Percentiles rank a stretch among this genome's conserved stretches.
Evolutionary conservation across 1,284 basidiomycete species (phyloP).

Genomic region (Inonotus hispidus): DNA sequence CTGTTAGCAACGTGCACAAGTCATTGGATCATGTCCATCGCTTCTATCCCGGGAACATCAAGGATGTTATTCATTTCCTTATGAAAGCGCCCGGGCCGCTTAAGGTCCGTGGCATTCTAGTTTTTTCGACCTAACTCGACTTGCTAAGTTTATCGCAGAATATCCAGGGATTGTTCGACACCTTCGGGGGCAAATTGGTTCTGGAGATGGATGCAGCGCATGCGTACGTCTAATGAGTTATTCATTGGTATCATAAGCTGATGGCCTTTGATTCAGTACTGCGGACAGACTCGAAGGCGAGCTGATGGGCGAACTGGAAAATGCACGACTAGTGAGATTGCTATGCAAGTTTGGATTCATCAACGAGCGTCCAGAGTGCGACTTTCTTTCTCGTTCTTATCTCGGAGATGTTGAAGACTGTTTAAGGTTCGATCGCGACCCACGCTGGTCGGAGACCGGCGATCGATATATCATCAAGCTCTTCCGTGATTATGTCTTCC

Average conservation of each 20-base stretch:
- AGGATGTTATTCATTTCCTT: constrained; percentile 75
- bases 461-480: constrained; percentile 98
- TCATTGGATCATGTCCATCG: constrained; percentile 75
- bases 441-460: constrained; percentile 96
- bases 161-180: constrained; percentile 51
- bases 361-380: constrained; percentile 95
- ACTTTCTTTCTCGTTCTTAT: constrained; percentile 19
- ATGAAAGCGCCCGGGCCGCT: constrained; percentile 66
- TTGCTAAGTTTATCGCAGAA: constrained; percentile 65
- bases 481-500: constrained; percentile 98
- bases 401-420: background rate
- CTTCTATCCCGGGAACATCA: constrained; percentile 78
- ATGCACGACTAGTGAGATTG: constrained; percentile 88
- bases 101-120: constrained; percentile 38
- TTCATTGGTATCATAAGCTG: background rate
- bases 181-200: constrained; percentile 70
- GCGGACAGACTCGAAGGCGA: constrained; percentile 82
- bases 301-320: constrained; percentile 90
- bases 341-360: constrained; percentile 97
- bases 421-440: constrained; percentile 85
- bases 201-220: constrained; percentile 83
- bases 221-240: constrained; percentile 43
- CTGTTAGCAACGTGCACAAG: constrained; percentile 64
- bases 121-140: constrained; percentile 14
- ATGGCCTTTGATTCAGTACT: constrained; percentile 41